phyloP scores from a whole-genome alignment of 202 grass and related monocot genomes.

The Brachypodium distachyon region DNA sequence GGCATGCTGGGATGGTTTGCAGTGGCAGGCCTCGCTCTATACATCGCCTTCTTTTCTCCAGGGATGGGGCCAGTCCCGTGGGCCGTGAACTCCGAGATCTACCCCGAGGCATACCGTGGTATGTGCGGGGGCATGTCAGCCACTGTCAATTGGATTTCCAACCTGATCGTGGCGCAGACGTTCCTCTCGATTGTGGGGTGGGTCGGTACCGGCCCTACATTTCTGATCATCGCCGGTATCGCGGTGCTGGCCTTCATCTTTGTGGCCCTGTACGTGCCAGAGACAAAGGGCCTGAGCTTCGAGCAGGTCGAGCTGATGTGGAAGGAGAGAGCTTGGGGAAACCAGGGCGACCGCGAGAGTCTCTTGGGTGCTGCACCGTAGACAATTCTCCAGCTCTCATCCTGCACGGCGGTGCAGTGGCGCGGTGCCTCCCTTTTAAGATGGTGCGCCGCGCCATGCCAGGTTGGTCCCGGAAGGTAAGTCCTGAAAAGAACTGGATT shows the following conservation, averaged over 20 bases:
- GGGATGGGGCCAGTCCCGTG: constrained; percentile 91
- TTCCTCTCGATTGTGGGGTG: constrained; percentile 64
- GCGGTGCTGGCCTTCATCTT: constrained; percentile 66
- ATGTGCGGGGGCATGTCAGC: constrained; percentile 86
- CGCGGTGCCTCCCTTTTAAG: constrained; percentile 11
- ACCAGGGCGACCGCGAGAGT: background rate
- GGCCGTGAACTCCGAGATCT: constrained; percentile 91
- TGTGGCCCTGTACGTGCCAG: constrained; percentile 51
- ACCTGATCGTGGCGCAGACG: constrained; percentile 72
- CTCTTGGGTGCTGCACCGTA: constrained; percentile 24
- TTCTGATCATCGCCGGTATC: constrained; percentile 61
- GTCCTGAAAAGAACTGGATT: background rate
- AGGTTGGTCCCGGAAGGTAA: background rate
- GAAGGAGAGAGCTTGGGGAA: constrained; percentile 54
- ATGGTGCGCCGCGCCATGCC: background rate
- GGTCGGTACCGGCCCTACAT: constrained; percentile 56
- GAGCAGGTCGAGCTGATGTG: constrained; percentile 74
- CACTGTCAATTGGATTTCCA: constrained; percentile 79
- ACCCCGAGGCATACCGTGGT: constrained; percentile 75
- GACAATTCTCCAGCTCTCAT: background rate
- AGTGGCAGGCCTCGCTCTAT: constrained; percentile 53
- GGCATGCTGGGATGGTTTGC: constrained; percentile 42
- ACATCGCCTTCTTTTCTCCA: constrained; percentile 66
- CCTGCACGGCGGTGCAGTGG: background rate
- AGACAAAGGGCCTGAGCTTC: constrained; percentile 81